Evolutionary conservation across 2,329 filamentous ascomycete genomes (phyloP).

Genomic region (Dothistroma pini): DNA sequence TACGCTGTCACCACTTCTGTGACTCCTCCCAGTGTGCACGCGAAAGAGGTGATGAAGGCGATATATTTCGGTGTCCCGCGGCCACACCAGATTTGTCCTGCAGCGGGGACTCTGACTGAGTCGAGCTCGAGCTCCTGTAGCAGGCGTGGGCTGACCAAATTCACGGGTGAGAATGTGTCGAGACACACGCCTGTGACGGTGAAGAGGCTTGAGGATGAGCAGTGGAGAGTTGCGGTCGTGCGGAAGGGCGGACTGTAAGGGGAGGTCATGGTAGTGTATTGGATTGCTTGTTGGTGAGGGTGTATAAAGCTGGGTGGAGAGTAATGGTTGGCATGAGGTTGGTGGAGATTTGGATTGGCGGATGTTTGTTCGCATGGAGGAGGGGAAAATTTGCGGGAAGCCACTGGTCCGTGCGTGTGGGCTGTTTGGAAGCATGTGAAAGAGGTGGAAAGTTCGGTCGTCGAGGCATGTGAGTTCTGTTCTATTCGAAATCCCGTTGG

Average conservation of each 20-base stretch:
- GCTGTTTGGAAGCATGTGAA: too few relatives aligned
- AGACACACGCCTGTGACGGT: neutral
- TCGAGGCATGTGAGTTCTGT: too few relatives aligned
- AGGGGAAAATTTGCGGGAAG: too few relatives aligned
- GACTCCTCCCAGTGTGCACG: neutral
- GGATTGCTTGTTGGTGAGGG: neutral
- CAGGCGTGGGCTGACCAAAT: neutral
- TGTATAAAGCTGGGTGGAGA: neutral
- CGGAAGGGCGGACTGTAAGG: neutral
- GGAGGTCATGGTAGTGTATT: neutral
- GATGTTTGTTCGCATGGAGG: too few relatives aligned
- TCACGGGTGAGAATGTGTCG: neutral
- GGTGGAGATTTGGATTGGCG: too few relatives aligned
- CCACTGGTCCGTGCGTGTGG: too few relatives aligned
- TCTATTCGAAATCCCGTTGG: too few relatives aligned
- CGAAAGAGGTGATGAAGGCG: neutral
- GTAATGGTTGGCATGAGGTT: too few relatives aligned
- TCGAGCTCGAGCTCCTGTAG: neutral
- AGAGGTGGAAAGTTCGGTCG: too few relatives aligned
- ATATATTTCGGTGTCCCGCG: neutral
- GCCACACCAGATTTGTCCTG: neutral
- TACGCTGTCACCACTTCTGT: neutral
- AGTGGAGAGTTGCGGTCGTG: neutral
- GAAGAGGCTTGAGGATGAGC: neutral
- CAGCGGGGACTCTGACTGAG: neutral